Percentiles rank a stretch among this genome's conserved stretches.
Conservation (phyloP, 2,329 filamentous ascomycete genomes). For the Paecilomyces sp. region DNA sequence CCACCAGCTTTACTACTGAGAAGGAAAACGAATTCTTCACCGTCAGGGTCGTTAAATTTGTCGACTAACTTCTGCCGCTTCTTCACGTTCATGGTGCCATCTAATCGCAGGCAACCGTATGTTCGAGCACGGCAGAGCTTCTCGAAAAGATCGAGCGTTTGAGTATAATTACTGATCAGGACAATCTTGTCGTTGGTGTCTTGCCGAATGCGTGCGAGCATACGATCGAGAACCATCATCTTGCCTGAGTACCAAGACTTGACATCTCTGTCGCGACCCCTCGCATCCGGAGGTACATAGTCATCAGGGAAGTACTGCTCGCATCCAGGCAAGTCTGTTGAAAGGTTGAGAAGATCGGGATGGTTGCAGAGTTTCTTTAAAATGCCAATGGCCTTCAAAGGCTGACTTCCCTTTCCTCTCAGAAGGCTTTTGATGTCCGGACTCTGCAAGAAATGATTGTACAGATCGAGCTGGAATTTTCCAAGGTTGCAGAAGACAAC, state of each 20-base stretch:
- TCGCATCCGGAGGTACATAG: slow-evolving; percentile 77
- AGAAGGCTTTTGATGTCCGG: slow-evolving; percentile 89
- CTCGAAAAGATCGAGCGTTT: slow-evolving; percentile 91
- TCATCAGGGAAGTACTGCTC: slow-evolving; percentile 77
- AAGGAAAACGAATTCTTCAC: slow-evolving; percentile 88
- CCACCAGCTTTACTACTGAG: slow-evolving; percentile 94
- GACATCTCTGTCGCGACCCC: slow-evolving; percentile 84
- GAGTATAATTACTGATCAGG: slow-evolving; percentile 96
- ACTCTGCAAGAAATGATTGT: slow-evolving; percentile 95
- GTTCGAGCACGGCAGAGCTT: slow-evolving; percentile 74
- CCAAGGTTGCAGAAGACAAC: slow-evolving; percentile 96
- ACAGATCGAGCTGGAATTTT: slow-evolving; percentile 85
- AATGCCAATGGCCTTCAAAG: slow-evolving; percentile 91
- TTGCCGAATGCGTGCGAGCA: slow-evolving; percentile 89
- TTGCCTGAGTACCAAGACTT: slow-evolving; percentile 97
- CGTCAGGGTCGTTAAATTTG: slow-evolving; percentile 91
- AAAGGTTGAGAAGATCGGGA: slow-evolving; percentile 79
- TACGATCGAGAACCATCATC: slow-evolving; percentile 95
- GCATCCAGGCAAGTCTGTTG: slow-evolving; percentile 77
- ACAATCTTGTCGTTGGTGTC: slow-evolving; percentile 99
- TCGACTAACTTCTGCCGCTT: slow-evolving; percentile 97
- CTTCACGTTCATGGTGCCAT: slow-evolving; percentile 95
- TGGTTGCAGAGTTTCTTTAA: slow-evolving; percentile 99
- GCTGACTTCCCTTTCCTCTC: slow-evolving; percentile 89
- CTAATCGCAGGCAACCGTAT: slow-evolving; percentile 82